Base-by-base conservation (phyloP, 2,329 filamentous ascomycete species). In the Tolypocladium capitatum region DNA sequence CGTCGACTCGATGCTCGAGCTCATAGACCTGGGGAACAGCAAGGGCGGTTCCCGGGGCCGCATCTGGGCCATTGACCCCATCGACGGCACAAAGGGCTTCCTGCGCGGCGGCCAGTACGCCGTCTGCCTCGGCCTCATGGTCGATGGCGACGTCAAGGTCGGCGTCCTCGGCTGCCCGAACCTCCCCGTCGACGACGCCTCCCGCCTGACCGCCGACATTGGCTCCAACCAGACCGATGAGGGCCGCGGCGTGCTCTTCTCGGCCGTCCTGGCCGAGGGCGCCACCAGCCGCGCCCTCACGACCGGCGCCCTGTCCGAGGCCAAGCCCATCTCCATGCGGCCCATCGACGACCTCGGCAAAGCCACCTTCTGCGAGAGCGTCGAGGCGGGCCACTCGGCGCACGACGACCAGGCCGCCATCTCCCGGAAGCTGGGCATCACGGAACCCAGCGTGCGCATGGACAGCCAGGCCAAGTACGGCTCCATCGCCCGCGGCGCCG, bases 381-480 rank as follows among this genome's bases (percentile, higher is more conserved):
- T 98, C 49, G 92, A 98, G 70, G 83, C 90, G 6, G 89, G 80
- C 16, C 92, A 98, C 73, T 94, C 87, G 34, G 82, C 84, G 49
- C 94, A 98, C 68, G 80, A 79, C 56, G 87, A 96, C 66, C 86
- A 95, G 57, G 86, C 85, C 34, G 75, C 80, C 56, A 68, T 98
- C 60, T 88, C 92, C 7, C 68, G 79, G 58, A 84, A 81, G 61
- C 78, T 98, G 6, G 89, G 89, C 47, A 95, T 98, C 66, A 91
- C 85, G 21, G 81, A 80, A 58, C 80, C 85, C n/a, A 89, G 85
- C 56, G 90, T 98, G 51, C 81, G 91, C 54, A 92, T 98, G 84
- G 92, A 98, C 70, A 94, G 87, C 46, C 92, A 98, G 69, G 91
- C 92, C 58, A 98, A 98, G 69, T 98, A 98, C 68, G 91, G 84